Base-by-base conservation (phyloP, 2,329 filamentous ascomycete genomes). In the Esteya vermicola region DNA sequence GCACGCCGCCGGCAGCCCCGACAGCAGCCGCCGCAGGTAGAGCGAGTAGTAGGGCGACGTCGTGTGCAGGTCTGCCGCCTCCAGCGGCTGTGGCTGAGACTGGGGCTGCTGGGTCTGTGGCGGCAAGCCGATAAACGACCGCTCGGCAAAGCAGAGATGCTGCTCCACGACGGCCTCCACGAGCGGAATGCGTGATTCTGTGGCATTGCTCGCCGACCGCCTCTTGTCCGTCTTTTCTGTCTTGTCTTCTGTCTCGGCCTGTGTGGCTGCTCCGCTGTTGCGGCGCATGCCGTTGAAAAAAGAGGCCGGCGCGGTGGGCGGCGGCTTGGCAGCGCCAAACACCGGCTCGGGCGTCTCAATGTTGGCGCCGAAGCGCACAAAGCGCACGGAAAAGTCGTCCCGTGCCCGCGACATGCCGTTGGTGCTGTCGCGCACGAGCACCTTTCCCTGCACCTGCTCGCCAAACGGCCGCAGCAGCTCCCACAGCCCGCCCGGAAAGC, bases 391-490 rank as follows among this genome's bases (percentile, higher is more conserved):
- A 58, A 86, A 98, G 56, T 96, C 86, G 41, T 95, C 89, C 64
- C 82, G 89, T 30, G 75, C 73, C 53, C 77, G 77, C 54, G 85
- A 88, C 33, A 80, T 75, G 9, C 91, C 89, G 49, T 84, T 78
- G n/a, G n/a, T n/a, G 54, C 88, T 95, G 59, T 98, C 91, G 51
- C 91, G 70, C 41, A 96, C 80, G 4, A 83, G 83, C 38, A 98
- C 81, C 53, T 91, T 93, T 23, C 91, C 91, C 37, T 81, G 75
- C 1, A 96, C 72, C 14, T 70, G 74, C 60, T 98, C 91, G 23
- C 91, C 91, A 62, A 93, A 98, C 0, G 91, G 89, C 38, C 89
- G 70, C 41, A 98, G 62, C 20, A 98, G 64, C 57, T 93, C 83
- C 65, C 86, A 79, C 36, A 98, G 67, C 0, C 89, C 88, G 33